These are phyloP conservation scores for Leccinellum rugosiceps DNA, from an alignment of 768 basidiomycete species.

Conservation along the genomic window DNA sequence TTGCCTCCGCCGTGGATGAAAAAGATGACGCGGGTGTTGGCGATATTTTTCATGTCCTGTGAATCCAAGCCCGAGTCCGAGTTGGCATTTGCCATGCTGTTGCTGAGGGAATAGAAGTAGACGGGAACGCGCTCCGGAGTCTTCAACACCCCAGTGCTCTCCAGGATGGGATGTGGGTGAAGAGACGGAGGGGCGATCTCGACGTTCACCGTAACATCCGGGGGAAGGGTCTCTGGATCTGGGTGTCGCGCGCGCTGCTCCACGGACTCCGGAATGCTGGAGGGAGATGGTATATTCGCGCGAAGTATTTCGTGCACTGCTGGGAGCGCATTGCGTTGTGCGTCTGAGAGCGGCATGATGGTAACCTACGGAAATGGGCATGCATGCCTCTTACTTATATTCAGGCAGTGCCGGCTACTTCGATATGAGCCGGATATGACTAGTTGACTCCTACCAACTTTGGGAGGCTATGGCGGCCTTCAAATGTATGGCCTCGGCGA, in stretches of 20 bases:
- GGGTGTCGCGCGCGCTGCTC: slow-evolving; percentile 12
- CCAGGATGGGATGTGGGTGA: background rate
- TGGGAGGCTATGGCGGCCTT: no score
- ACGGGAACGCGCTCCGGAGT: slow-evolving; percentile 19
- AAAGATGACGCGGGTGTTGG: slow-evolving; percentile 18
- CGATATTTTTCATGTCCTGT: background rate
- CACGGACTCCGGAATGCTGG: background rate
- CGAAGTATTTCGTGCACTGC: background rate
- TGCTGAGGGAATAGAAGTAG: slow-evolving; percentile 15
- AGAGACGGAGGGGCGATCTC: slow-evolving; percentile 18
- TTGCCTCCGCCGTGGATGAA: slow-evolving; percentile 25
- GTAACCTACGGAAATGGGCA: background rate
- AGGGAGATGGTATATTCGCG: background rate
- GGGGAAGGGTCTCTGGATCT: background rate
- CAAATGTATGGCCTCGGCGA: no score
- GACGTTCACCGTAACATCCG: slow-evolving; percentile 9
- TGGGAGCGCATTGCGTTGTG: slow-evolving; percentile 12
- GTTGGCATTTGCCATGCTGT: background rate
- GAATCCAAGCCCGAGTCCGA: background rate
- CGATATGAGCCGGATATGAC: background rate
- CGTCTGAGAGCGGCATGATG: slow-evolving; percentile 14
- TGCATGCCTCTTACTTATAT: background rate
- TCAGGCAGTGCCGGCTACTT: background rate
- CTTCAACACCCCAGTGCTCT: background rate
- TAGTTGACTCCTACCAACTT: no score